Evolutionary conservation across 257 asterid genomes (phyloP).

Genomic region (Ehretia macrophylla): DNA sequence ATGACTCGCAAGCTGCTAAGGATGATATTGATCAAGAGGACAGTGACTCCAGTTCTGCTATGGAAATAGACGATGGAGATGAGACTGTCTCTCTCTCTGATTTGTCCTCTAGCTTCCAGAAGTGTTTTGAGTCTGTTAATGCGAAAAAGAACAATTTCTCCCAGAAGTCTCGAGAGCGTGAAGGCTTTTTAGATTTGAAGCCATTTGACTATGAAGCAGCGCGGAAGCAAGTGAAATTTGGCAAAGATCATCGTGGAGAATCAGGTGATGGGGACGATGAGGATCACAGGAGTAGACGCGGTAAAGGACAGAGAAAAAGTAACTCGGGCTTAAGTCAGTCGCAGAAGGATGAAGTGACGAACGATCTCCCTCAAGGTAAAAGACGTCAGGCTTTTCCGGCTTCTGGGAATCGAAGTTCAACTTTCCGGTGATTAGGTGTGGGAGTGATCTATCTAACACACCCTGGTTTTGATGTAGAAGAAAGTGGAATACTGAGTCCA

Average conservation of each 20-base stretch:
- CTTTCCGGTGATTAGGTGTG: conserved; percentile 40
- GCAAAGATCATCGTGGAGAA: conserved; percentile 25
- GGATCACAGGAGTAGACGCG: conserved; percentile 18
- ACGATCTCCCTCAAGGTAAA: conserved; percentile 59
- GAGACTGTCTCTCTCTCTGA: conserved; percentile 59
- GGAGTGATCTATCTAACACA: no score
- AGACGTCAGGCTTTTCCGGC: conserved; percentile 94
- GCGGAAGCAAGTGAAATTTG: conserved; percentile 51
- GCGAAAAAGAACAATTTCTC: conserved; percentile 17
- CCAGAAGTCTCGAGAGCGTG: conserved; percentile 31
- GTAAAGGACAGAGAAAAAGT: conserved; percentile 38
- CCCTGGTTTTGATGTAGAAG: no score
- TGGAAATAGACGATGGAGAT: conserved; percentile 40
- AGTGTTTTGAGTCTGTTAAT: conserved; percentile 51
- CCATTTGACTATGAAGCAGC: conserved; percentile 83
- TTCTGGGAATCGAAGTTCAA: conserved; percentile 87
- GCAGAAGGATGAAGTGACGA: conserved; percentile 31
- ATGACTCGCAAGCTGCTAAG: conserved; percentile 15
- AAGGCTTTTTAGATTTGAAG: conserved; percentile 28
- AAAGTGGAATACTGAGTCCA: no score
- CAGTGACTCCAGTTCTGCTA: conserved; percentile 18
- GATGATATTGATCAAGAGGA: conserved; percentile 21
- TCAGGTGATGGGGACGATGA: conserved; percentile 17
- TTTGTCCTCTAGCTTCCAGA: conserved; percentile 71
- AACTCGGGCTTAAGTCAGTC: conserved; percentile 15